Conservation (phyloP, 2,329 filamentous ascomycete genomes). For the Achaetomium macrosporum region DNA sequence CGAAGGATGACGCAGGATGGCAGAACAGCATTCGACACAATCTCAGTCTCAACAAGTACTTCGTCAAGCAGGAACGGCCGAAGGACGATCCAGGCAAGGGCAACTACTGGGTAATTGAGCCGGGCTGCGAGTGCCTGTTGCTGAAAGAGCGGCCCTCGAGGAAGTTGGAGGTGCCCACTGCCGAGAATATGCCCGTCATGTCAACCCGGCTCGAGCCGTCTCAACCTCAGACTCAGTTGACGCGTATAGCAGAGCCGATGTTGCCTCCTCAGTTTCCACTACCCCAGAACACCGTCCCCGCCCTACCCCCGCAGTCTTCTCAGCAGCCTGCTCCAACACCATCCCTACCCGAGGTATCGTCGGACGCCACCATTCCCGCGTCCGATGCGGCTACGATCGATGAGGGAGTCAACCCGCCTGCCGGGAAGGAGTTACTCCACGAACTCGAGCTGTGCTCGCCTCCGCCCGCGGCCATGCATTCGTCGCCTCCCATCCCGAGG, state of each 20-base stretch:
- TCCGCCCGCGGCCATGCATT: constrained; percentile 66
- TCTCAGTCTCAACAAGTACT: constrained; percentile 92
- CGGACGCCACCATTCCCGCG: constrained; percentile 69
- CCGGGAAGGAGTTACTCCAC: constrained; percentile 35
- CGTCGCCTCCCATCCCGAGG: constrained; percentile 77
- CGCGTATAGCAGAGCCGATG: constrained; percentile 39
- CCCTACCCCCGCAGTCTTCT: constrained; percentile 30
- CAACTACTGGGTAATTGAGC: constrained; percentile 91
- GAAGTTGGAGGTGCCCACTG: constrained; percentile 46
- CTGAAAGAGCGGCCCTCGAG: constrained; percentile 75
- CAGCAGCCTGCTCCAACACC: constrained; percentile 19
- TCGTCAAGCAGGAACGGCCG: constrained; percentile 89
- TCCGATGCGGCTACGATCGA: constrained; percentile 59
- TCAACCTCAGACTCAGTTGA: constrained; percentile 30
- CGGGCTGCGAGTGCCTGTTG: constrained; percentile 84
- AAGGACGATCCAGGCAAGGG: constrained; percentile 98
- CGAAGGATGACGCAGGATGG: constrained; percentile 76
- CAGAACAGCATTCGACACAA: constrained; percentile 99
- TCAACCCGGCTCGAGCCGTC: constrained; percentile 50
- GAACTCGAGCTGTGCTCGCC: constrained; percentile 63
- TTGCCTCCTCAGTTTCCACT: constrained; percentile 41
- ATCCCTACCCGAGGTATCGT: constrained; percentile 55
- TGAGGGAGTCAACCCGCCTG: constrained; percentile 41
- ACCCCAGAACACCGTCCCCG: constrained; percentile 35
- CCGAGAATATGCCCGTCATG: constrained; percentile 54